A percentile compares a stretch with the other conserved stretches of the same genome.
Conservation (phyloP, 768 basidiomycete species). For the Hygrocybe coccinea region DNA sequence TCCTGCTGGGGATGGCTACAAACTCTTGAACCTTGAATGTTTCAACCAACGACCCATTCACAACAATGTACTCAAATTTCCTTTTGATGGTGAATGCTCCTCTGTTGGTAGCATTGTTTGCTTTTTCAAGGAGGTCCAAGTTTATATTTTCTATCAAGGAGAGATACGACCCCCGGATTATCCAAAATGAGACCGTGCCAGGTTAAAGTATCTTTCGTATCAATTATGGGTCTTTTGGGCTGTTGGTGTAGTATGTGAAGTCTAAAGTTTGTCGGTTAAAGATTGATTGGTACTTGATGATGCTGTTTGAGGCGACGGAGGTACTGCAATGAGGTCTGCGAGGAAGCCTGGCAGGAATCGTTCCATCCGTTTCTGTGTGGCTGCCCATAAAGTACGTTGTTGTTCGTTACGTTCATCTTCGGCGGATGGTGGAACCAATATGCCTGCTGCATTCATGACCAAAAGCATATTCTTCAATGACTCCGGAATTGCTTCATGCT, state of each 20-base stretch:
- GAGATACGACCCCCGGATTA: conserved; percentile 31
- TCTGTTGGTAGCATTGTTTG: no score
- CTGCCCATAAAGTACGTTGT: conserved; percentile 73
- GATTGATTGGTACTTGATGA: neutral
- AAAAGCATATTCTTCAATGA: conserved; percentile 94
- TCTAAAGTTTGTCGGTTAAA: neutral
- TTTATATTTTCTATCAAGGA: neutral
- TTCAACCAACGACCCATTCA: no score
- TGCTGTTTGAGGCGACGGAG: conserved; percentile 2
- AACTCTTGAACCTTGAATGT: no score
- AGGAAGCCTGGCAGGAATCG: conserved; percentile 90
- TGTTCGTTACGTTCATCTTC: conserved; percentile 50
- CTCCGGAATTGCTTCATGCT: conserved; percentile 96
- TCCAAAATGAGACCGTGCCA: conserved; percentile 58
- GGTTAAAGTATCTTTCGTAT: no score
- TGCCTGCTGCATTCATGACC: conserved; percentile 88
- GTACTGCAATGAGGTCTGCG: conserved; percentile 55
- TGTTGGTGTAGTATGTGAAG: neutral
- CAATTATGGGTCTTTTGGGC: neutral
- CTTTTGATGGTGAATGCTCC: no score
- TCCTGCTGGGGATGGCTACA: no score
- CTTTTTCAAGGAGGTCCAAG: no score
- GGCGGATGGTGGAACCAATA: conserved; percentile 63
- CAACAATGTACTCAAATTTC: no score
- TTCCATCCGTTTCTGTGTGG: conserved; percentile 82